These are phyloP conservation scores for Penicillium atrosanguineum DNA, from an alignment of 495 filamentous ascomycete genomes.

Conservation along the genomic window DNA sequence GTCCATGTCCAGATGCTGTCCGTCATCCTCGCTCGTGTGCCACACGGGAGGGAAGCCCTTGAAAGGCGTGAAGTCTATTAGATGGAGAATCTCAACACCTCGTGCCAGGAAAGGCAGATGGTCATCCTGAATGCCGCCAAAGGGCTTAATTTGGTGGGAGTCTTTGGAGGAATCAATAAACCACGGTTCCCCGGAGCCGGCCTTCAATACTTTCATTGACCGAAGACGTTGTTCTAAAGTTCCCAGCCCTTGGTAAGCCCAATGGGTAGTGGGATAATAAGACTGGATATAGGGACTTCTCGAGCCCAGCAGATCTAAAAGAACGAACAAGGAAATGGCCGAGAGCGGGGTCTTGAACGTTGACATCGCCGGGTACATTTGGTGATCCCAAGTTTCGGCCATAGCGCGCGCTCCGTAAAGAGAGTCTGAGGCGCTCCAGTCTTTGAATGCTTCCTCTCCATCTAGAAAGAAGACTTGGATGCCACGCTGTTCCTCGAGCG, in stretches of 20 bases:
- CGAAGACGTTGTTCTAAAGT: constrained; percentile 68
- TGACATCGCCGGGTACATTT: constrained; percentile 64
- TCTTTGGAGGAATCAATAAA: constrained; percentile 56
- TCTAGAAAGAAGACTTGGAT: constrained; percentile 90
- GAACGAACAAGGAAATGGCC: constrained; percentile 82
- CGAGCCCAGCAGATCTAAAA: constrained; percentile 86
- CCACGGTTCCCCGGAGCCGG: constrained; percentile 38
- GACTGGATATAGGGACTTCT: constrained; percentile 68
- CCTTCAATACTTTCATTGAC: constrained; percentile 49
- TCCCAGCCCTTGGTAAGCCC: constrained; percentile 79
- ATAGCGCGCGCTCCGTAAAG: constrained; percentile 83
- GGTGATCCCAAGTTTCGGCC: constrained; percentile 69
- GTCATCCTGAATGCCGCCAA: constrained; percentile 71
- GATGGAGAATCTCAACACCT: constrained; percentile 83
- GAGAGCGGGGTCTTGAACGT: constrained; percentile 69
- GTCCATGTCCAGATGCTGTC: constrained; percentile 75
- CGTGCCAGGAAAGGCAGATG: constrained; percentile 83
- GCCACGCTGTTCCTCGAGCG: constrained; percentile 68
- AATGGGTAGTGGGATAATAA: constrained; percentile 86
- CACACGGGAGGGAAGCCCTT: constrained; percentile 74
- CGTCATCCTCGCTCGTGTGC: constrained; percentile 85
- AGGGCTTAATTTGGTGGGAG: constrained; percentile 40
- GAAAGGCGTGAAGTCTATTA: constrained; percentile 65
- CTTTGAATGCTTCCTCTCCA: constrained; percentile 87
- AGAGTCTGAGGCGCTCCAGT: constrained; percentile 77